These are phyloP conservation scores for Lepidium sativum DNA, from an alignment of 345 rosid genomes.

Conservation along the genomic window DNA sequence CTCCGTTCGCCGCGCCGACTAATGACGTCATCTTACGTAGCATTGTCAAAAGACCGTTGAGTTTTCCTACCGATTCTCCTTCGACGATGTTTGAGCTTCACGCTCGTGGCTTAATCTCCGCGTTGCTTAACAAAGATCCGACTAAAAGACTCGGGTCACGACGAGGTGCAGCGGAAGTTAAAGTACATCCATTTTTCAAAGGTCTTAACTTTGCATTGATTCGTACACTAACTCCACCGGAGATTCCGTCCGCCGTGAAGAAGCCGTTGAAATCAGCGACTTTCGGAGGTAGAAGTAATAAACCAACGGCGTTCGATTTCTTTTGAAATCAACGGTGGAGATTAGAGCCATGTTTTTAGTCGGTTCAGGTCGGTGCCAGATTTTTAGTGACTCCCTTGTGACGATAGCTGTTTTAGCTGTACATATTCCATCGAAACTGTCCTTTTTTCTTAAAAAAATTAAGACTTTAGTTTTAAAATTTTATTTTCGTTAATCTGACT, in stretches of 20 bases:
- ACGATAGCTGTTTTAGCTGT: conserved; percentile 27
- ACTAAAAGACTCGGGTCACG: conserved; percentile 56
- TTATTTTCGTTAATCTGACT: conserved; percentile 8
- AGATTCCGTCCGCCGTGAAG: conserved; percentile 34
- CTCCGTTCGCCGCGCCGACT: conserved; percentile 71
- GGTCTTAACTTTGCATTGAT: conserved; percentile 76
- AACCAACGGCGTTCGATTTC: conserved; percentile 49
- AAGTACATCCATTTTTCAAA: conserved; percentile 75
- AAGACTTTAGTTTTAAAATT: neutral
- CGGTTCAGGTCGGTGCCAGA: conserved; percentile 33
- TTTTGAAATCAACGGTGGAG: conserved; percentile 34
- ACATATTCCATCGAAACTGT: conserved; percentile 23
- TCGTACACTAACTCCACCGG: conserved; percentile 67
- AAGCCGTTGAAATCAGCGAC: conserved; percentile 34
- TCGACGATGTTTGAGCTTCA: conserved; percentile 40
- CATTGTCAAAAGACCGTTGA: conserved; percentile 58
- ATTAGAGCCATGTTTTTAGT: conserved; percentile 31
- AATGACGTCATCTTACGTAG: conserved; percentile 83
- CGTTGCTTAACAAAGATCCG: conserved; percentile 72
- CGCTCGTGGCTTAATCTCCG: conserved; percentile 64
- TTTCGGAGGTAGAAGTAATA: conserved; percentile 24
- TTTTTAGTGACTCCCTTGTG: conserved; percentile 31
- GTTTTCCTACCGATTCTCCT: conserved; percentile 49
- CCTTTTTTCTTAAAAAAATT: neutral
- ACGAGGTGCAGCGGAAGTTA: conserved; percentile 83